Evolutionary conservation across 192 early-diverging fungal species (phyloP), one percentile per base, ranked within the genome.

Genomic region (Coemansia asiatica): DNA sequence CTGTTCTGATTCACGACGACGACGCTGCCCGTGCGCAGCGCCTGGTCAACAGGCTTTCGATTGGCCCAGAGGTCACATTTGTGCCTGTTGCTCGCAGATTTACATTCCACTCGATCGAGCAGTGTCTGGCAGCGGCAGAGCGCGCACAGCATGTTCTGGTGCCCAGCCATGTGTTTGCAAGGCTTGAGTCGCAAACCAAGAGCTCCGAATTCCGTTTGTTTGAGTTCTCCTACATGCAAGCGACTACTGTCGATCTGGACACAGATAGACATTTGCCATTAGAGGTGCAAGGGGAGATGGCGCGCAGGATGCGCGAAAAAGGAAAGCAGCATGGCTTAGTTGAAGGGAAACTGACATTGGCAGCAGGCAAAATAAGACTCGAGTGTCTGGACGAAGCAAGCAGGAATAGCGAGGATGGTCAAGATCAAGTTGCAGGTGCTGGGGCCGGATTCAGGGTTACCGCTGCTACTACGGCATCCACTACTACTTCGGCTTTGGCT

Each of bases 261-360:
- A 69, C 74, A 0, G 79, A 81, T 58, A 66, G 79, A 4, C 79
- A 81, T 25, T 28, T 81, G 66, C 79, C 79, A 26, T 64, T 81
- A 31, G 66, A 61, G 47, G 70, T 81, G 23, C 73, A 81, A 47
- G 50, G 56, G 60, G 79, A 76, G 38, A 69, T 81, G 79, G 55
- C 79, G 26, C 61, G 47, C 26, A 67, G 66, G 49, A 66, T 81
- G 54, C 55, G 56, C 51, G 60, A 55, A 46, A 54, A 35, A 22
- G 74, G 74, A 21, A 75, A 76, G 67, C 79, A 76, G 61, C 74
- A 72, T 23, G 73, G 74, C 0, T 48, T 81, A 28, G 70, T 81
- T 3, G 59, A 67, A 4, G 79, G 79, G 1, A 58, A 19, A 27
- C 51, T 81, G 21, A 56, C 69, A 19, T 67, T 81, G 19, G 66